These are phyloP conservation scores for Pythium biforme DNA, from an alignment of 352 stramenopile species.

Conservation along the genomic window DNA sequence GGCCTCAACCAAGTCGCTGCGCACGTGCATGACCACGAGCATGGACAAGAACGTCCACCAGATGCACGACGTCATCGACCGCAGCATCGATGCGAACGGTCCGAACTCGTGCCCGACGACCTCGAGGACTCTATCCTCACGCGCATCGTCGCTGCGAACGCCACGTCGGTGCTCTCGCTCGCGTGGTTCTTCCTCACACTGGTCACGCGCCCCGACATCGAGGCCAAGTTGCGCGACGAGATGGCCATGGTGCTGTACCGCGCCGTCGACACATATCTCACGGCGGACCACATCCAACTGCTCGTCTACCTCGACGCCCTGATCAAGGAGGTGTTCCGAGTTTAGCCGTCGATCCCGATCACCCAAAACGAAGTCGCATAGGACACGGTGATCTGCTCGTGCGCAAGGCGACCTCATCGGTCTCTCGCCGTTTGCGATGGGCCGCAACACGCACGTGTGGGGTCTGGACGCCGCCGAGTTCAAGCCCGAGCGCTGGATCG, in stretches of 20 bases:
- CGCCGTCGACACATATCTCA: constrained; percentile 35
- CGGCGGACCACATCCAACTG: constrained; percentile 41
- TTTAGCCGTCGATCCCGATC: constrained; percentile 38
- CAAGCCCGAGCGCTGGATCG: constrained; percentile 71
- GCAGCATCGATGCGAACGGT: constrained; percentile 11
- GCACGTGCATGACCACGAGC: constrained; percentile 19
- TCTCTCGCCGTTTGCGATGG: not conserved
- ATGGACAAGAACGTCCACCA: constrained; percentile 20
- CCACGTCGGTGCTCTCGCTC: constrained; percentile 71
- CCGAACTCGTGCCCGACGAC: constrained; percentile 39
- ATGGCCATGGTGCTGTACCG: constrained; percentile 28
- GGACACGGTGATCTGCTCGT: not conserved
- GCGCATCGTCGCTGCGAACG: constrained; percentile 64
- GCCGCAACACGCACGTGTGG: not conserved
- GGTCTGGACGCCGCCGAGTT: constrained; percentile 34
- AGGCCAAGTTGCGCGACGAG: constrained; percentile 48
- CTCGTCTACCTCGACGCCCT: constrained; percentile 62
- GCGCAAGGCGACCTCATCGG: not conserved
- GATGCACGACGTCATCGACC: constrained; percentile 26
- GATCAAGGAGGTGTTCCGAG: constrained; percentile 54
- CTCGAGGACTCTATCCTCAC: constrained; percentile 69
- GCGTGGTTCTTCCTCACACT: constrained; percentile 75
- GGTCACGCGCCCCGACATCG: constrained; percentile 50
- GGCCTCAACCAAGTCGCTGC: constrained; percentile 23
- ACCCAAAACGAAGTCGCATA: not conserved